phyloP scores from a whole-genome alignment of 306 rosid genomes.

The Glycine tomentella region DNA sequence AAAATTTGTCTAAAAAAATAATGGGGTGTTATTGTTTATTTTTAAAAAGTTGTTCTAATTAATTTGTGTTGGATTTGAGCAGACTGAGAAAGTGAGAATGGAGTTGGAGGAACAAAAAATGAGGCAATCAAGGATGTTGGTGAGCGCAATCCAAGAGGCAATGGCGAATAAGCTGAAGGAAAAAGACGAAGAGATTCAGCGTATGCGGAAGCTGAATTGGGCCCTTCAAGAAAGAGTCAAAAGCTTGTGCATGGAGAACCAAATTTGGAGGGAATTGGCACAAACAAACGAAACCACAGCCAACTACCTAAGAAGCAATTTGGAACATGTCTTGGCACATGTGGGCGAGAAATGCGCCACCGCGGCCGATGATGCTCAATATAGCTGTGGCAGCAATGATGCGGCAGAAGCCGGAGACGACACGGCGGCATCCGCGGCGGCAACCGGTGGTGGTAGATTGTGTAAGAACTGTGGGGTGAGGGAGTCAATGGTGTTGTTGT shows the following conservation, averaged over 20 bases:
- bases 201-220: constrained; percentile 75
- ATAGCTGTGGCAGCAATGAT: constrained; percentile 74
- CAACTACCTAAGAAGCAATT: constrained; percentile 66
- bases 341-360: constrained; percentile 47
- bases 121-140: constrained; percentile 65
- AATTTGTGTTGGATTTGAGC: background rate
- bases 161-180: constrained; percentile 67
- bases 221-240: constrained; percentile 71
- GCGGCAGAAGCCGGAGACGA: constrained; percentile 19
- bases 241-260: constrained; percentile 70
- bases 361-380: constrained; percentile 58
- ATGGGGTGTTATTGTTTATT: background rate
- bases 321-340: constrained; percentile 71
- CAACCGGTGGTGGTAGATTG: constrained; percentile 36
- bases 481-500: constrained; percentile 75
- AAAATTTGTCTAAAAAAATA: constrained; percentile 21
- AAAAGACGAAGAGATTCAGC: constrained; percentile 84
- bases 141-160: constrained; percentile 59
- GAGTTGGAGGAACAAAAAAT: constrained; percentile 63
- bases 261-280: constrained; percentile 80
- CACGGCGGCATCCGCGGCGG: constrained; percentile 21
- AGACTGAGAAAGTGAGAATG: constrained; percentile 79
- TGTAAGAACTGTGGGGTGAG: constrained; percentile 71
- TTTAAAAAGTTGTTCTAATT: background rate
- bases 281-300: constrained; percentile 82